Base-by-base conservation (phyloP, 257 asterid genomes). In the Scutellaria galericulata region DNA sequence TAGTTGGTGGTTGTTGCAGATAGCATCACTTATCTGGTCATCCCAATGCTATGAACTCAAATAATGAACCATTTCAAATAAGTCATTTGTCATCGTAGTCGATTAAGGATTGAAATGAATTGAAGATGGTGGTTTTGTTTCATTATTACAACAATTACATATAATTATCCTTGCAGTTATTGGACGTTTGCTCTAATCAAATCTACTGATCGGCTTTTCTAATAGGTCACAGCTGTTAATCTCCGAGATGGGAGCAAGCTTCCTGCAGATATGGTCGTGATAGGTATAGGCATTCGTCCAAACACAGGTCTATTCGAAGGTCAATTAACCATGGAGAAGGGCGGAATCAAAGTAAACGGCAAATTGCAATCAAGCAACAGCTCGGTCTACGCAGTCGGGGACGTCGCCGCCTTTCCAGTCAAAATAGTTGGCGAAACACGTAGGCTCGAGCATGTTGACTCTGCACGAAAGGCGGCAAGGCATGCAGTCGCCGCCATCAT, bases 271-370 rank as follows among this genome's bases (percentile, higher is more conserved):
- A 87, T 92, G 92, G 98, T 92, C 47, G 88, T 92, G 66, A 77
- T 92, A 1, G 98, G 98, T 20, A 92, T 90, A 9, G 98, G 98
- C n/a, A 92, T 92, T 75, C 96, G 97, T 14, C 91, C 98, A 42
- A 92, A 92, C 81, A 90, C 98, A 27, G 82, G 92, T 70, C 92
- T 92, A 18, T 92, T 92, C 18, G 96, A 92, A 80, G 97, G 97
- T 52, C 98, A 92, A 60, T 83, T 92, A 22, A 92, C 92, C 41
- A 80, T 92, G 62, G 98, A 92, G 59, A 92, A 92, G 77, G 98
- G 97, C 1, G 98, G 97, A 59, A 92, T 92, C 60, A 92, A 92
- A 82, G 98, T 92, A 31, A 90, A 90, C 22, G 85, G 90, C 24
- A 82, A 74, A 74, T 80, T 90, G 92, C 98, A 88, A 77, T 84